These are phyloP conservation scores for Trametes gibbosa DNA, from an alignment of 768 basidiomycete species.

Conservation along the genomic window DNA sequence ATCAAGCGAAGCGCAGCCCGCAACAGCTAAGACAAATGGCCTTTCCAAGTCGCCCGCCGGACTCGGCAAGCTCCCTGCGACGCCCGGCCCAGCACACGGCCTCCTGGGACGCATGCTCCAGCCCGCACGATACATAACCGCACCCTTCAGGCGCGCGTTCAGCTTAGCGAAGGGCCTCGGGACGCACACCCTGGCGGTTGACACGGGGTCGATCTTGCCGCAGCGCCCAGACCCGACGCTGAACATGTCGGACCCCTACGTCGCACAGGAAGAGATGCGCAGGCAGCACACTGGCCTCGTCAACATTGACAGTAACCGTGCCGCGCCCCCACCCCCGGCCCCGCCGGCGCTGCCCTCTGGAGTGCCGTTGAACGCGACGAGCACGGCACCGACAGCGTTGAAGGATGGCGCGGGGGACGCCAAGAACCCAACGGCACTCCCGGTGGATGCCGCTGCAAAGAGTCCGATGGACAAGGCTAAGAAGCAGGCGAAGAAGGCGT, in stretches of 20 bases:
- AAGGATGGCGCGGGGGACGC: background rate
- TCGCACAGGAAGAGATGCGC: slow-evolving; percentile 13
- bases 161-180: background rate
- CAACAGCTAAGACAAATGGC: background rate
- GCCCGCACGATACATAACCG: background rate
- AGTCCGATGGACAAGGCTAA: background rate
- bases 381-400: background rate
- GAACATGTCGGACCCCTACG: slow-evolving; percentile 15
- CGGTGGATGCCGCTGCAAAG: slow-evolving; percentile 2
- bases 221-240: slow-evolving; percentile 7
- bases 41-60: background rate
- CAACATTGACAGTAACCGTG: slow-evolving; percentile 29
- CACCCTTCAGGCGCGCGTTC: background rate
- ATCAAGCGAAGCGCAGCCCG: background rate
- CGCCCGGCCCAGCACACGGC: background rate
- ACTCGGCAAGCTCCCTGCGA: background rate
- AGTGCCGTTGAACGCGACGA: slow-evolving; percentile 4
- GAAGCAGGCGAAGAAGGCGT: background rate
- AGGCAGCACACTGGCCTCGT: slow-evolving; percentile 21
- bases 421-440: background rate
- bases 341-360: background rate
- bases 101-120: slow-evolving; percentile 11
- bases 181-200: slow-evolving; percentile 4
- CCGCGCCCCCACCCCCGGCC: slow-evolving; percentile 2
- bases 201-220: slow-evolving; percentile 2